Conservation (phyloP, 192 early-diverging fungal species). For the Coemansia sp. region DNA sequence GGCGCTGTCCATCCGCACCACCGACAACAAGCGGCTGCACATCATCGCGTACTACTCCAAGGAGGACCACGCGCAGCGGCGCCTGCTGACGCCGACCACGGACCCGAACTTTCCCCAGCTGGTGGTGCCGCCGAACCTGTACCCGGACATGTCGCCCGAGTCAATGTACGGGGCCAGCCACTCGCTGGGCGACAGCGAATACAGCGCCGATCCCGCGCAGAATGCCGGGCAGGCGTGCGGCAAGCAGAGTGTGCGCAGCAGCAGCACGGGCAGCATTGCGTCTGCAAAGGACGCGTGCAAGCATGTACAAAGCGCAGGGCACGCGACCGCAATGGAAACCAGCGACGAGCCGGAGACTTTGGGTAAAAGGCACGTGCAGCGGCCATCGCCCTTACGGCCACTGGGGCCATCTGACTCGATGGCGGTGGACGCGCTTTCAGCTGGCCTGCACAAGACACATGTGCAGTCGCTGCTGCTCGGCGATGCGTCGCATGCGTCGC, state of each 20-base stretch:
- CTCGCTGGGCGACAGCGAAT: conserved; percentile 10
- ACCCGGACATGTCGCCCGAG: conserved; percentile 72
- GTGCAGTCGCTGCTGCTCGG: conserved; percentile 43
- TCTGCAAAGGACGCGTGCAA: conserved; percentile 1
- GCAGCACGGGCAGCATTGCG: neutral
- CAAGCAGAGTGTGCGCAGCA: conserved; percentile 6
- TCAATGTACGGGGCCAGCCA: conserved; percentile 52
- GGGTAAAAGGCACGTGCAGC: neutral
- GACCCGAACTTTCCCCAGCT: conserved; percentile 66
- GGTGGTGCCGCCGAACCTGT: conserved; percentile 74
- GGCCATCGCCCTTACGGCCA: conserved; percentile 22
- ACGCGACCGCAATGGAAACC: conserved; percentile 9
- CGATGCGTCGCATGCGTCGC: conserved; percentile 11
- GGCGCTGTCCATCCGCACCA: conserved; percentile 81
- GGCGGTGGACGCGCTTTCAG: conserved; percentile 34
- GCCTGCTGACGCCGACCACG: conserved; percentile 64
- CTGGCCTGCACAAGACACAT: conserved; percentile 41
- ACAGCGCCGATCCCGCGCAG: conserved; percentile 9
- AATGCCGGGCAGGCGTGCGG: neutral
- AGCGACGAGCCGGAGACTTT: conserved; percentile 6
- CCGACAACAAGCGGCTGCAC: conserved; percentile 76
- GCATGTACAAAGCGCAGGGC: conserved; percentile 13
- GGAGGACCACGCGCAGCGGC: conserved; percentile 64
- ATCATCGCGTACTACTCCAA: conserved; percentile 89
- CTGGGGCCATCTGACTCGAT: conserved; percentile 7